Evolutionary conservation across 257 asterid genomes (phyloP).

Genomic region (Mentha longifolia): DNA sequence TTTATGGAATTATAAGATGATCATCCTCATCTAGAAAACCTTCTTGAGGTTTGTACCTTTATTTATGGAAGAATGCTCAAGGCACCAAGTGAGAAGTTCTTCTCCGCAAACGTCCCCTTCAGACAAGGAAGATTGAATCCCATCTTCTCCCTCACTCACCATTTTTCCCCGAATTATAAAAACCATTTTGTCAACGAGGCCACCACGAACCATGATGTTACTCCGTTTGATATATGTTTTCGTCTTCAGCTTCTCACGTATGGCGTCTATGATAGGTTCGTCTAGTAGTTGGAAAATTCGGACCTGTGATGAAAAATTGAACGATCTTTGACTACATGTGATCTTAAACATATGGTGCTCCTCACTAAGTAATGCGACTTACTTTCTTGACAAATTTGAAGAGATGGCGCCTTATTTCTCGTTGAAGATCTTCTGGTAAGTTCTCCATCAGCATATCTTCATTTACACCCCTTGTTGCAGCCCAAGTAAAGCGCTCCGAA

Average conservation of each 20-base stretch:
- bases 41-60: conserved; percentile 45
- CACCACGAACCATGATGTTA: conserved; percentile 61
- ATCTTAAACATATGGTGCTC: neutral
- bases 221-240: conserved; percentile 80
- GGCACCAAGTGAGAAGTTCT: conserved; percentile 97
- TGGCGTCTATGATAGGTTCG: conserved; percentile 84
- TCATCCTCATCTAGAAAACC: neutral
- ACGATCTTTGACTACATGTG: neutral
- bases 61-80: conserved; percentile 83
- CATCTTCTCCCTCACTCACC: conserved; percentile 81
- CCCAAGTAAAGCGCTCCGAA: conserved; percentile 88
- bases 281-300: conserved; percentile 75
- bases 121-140: conserved; percentile 50
- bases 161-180: conserved; percentile 85
- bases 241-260: conserved; percentile 80
- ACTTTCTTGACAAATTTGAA: conserved; percentile 79
- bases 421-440: conserved; percentile 93
- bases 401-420: conserved; percentile 88
- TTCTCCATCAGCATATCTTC: conserved; percentile 85
- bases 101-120: conserved; percentile 94
- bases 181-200: conserved; percentile 87
- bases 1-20: neutral
- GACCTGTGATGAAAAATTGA: conserved; percentile 52
- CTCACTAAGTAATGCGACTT: conserved; percentile 31
- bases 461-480: conserved; percentile 92